These are phyloP conservation scores for Mycena albidolilacea DNA, from an alignment of 768 basidiomycete genomes.

Conservation along the genomic window DNA sequence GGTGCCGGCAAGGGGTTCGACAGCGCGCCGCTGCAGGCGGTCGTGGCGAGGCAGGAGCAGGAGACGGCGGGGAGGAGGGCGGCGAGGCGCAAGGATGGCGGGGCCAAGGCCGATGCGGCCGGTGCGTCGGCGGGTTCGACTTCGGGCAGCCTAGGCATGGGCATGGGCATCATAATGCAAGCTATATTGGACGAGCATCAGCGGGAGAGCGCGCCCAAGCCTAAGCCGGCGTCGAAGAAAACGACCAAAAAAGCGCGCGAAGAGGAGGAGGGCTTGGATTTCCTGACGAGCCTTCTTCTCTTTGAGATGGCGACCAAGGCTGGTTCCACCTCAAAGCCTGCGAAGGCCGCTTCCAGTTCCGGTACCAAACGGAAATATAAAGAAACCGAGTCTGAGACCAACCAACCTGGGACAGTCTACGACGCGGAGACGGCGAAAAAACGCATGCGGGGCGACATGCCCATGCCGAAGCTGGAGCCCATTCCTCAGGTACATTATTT, in stretches of 20 bases:
- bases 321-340: not conserved
- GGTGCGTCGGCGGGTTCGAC: not conserved
- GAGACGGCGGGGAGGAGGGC: constrained; percentile 16
- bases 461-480: constrained; percentile 22
- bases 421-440: constrained; percentile 21
- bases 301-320: constrained; percentile 7
- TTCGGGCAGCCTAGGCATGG: not conserved
- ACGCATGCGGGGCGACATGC: constrained; percentile 23
- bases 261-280: constrained; percentile 12
- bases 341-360: constrained; percentile 5
- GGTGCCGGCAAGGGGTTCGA: constrained; percentile 2
- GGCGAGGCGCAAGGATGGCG: not conserved
- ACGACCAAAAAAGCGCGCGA: constrained; percentile 10
- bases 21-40: constrained; percentile 20
- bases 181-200: constrained; percentile 22
- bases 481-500: not conserved
- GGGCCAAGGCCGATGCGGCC: not conserved
- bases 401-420: constrained; percentile 19
- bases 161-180: constrained; percentile 15
- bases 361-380: constrained; percentile 19
- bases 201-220: not conserved
- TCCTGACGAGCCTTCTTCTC: not conserved
- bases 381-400: constrained; percentile 1
- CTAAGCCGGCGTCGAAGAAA: constrained; percentile 17
- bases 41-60: constrained; percentile 24